Base-by-base conservation (phyloP, 2,329 filamentous ascomycete genomes). In the Botryotinia calthae region DNA sequence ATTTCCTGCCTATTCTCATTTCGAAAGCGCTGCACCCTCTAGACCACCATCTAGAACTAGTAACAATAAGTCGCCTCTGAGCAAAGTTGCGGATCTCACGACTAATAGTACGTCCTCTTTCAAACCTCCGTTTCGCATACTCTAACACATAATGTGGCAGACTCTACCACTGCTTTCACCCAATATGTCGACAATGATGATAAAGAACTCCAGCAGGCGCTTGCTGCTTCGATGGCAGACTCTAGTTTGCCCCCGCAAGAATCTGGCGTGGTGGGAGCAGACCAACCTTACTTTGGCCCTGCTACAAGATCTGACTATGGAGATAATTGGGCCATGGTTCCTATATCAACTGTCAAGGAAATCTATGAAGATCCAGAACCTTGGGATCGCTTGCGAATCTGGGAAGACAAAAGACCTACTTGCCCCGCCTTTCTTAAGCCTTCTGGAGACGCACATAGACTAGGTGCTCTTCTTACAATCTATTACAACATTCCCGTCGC, bases 261-360 rank as follows among this genome's bases (percentile, higher is more conserved):
- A 79, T 83, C 83, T 1, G 87, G 87, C 22, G 77, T 89, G 10
- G 83, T 83, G 51, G 75, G 70, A 37, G 77, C 76, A 42, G 82
- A 81, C 59, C 75, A 82, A n/a, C 83, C 84, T 7, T 79, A 86
- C 63, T 91, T 91, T 80, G 89, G 89, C 1, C 89, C 89, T 0
- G 88, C 89, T 7, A 89, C 85, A 62, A 83, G 88, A 51, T 78
- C 81, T 2, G 82, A 87, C 54, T 90, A 91, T 75, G 86, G 89
- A 40, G 82, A 83, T 64, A 83, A 86, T 75, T 91, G 89, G 89
- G 87, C 86, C 18, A 86, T 91, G 86, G 85, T 90, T 0, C 84
- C 83, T 0, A 73, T 79, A 28, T 76, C 76, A 4, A 78, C 76
- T 58, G 79, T 75, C 31, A 76, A 78, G 67, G 80, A 81, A 70